These are phyloP conservation scores for Silene vulgaris DNA, from an alignment of 179 eudicot genomes.

Conservation along the genomic window DNA sequence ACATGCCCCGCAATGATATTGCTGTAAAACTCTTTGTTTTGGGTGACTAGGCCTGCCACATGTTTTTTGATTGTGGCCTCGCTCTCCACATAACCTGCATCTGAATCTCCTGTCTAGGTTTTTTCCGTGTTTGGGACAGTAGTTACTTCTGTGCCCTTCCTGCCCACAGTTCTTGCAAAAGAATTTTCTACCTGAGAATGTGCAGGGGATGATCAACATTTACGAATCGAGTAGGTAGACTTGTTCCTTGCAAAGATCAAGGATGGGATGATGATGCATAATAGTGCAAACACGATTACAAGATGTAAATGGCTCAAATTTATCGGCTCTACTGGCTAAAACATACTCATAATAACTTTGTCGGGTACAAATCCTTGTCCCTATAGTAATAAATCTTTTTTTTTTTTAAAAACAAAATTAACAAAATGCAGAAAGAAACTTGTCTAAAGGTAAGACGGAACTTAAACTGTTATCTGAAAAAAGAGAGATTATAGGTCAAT, in stretches of 20 bases:
- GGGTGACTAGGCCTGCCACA: conserved; percentile 40
- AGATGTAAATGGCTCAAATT: neutral
- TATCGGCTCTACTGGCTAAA: too few relatives aligned
- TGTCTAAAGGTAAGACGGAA: too few relatives aligned
- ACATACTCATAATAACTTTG: too few relatives aligned
- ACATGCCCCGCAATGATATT: conserved; percentile 49
- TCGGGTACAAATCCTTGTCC: too few relatives aligned
- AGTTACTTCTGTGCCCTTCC: conserved; percentile 77
- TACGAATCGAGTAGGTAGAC: neutral
- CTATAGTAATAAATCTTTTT: too few relatives aligned
- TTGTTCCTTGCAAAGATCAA: neutral
- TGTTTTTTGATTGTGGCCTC: conserved; percentile 76
- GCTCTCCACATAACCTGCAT: conserved; percentile 66
- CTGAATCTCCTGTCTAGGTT: conserved; percentile 40
- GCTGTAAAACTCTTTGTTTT: conserved; percentile 23
- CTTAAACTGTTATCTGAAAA: too few relatives aligned
- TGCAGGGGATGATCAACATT: neutral
- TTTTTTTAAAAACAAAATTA: too few relatives aligned
- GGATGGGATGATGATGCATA: neutral
- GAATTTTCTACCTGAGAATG: conserved; percentile 54
- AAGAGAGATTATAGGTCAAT: too few relatives aligned
- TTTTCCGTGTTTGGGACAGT: conserved; percentile 57
- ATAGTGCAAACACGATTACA: neutral
- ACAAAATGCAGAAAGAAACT: too few relatives aligned
- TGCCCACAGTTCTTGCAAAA: conserved; percentile 74